Evolutionary conservation across 2,329 filamentous ascomycete species (phyloP).

Genomic region (Pseudogymnoascus sp.): DNA sequence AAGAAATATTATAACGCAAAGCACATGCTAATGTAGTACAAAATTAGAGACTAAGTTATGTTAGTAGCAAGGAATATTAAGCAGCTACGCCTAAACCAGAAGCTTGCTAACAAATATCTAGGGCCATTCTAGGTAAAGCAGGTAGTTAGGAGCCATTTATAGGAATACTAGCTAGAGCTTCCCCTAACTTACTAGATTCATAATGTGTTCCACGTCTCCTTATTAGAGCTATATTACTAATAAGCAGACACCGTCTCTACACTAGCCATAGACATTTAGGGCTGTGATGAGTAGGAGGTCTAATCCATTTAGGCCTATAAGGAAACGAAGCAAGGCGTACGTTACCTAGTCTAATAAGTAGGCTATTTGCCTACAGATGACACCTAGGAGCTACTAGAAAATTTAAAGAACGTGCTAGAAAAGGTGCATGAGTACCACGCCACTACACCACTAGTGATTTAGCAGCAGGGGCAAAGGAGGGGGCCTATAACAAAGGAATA

Average conservation of each 20-base stretch:
- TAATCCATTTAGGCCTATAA: background rate
- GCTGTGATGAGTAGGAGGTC: background rate
- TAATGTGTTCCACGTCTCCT: no score
- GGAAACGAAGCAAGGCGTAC: background rate
- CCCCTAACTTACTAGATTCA: no score
- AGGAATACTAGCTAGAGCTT: no score
- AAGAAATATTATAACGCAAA: background rate
- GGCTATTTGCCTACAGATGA: background rate
- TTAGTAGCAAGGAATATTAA: background rate
- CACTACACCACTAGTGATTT: no score
- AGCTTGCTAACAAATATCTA: background rate
- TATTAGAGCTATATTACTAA: no score
- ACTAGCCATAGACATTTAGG: background rate
- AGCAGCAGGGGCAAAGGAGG: no score
- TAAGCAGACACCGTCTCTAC: background rate
- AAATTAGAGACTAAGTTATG: background rate
- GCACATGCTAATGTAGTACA: background rate
- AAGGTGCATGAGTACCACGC: no score
- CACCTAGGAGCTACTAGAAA: background rate
- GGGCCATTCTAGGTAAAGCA: background rate
- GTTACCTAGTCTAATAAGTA: background rate
- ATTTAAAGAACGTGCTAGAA: no score
- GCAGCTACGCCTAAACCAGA: background rate
- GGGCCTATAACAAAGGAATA: no score
- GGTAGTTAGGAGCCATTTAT: background rate